Evolutionary conservation across 2,329 filamentous ascomycete species (phyloP).

Genomic region (Talaromyces sp.): DNA sequence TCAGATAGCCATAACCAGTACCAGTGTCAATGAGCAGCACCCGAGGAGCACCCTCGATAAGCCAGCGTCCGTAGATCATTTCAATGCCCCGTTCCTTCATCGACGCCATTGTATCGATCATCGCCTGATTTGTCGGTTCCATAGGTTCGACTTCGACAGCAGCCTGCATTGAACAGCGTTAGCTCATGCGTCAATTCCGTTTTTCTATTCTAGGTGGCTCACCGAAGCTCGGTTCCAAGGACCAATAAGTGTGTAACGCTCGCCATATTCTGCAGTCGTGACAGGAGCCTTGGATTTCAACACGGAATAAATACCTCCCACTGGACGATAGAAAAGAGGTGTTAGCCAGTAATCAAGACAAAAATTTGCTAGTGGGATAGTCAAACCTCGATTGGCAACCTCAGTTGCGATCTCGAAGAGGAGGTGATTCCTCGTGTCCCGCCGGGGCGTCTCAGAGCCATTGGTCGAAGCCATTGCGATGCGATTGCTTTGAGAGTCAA

Average conservation of each 20-base stretch:
- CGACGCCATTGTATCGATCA: constrained; percentile 78
- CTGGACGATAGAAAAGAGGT: constrained; percentile 47
- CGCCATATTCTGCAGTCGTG: constrained; percentile 97
- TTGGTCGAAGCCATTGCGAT: constrained; percentile 75
- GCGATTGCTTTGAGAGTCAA: neutral
- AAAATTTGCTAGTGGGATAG: constrained; percentile 11
- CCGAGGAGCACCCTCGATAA: constrained; percentile 92
- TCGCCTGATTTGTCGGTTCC: constrained; percentile 74
- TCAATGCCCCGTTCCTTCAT: constrained; percentile 92
- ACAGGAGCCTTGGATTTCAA: constrained; percentile 98
- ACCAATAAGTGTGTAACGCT: constrained; percentile 91
- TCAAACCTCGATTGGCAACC: constrained; percentile 84
- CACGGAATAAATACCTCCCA: constrained; percentile 98
- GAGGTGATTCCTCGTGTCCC: constrained; percentile 90
- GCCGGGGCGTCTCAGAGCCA: constrained; percentile 50
- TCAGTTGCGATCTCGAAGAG: constrained; percentile 97
- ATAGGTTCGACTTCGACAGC: constrained; percentile 97
- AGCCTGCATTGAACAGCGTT: constrained; percentile 55
- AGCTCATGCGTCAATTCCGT: neutral
- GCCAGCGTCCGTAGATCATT: constrained; percentile 91
- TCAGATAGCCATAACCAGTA: constrained; percentile 82
- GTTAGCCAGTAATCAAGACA: neutral
- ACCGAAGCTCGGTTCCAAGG: constrained; percentile 90
- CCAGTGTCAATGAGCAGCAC: constrained; percentile 94
- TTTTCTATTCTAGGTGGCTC: constrained; percentile 37